Evolutionary conservation across 192 early-diverging fungal genomes (phyloP).

Genomic region (Spizellomyces sp.): DNA sequence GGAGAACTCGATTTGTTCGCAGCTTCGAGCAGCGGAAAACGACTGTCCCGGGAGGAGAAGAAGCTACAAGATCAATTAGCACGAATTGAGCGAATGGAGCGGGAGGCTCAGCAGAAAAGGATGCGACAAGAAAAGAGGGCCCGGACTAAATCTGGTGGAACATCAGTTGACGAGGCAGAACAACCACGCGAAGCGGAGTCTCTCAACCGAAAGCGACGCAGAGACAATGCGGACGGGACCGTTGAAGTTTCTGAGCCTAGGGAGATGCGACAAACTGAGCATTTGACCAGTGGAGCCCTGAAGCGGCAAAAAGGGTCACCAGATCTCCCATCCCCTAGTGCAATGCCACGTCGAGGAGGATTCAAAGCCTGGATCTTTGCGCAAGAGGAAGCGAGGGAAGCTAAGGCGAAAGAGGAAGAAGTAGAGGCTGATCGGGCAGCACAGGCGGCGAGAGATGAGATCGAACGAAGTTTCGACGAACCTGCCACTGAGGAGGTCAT

Average conservation of each 20-base stretch:
- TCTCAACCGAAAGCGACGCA: neutral
- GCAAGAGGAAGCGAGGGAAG: slow-evolving; percentile 17
- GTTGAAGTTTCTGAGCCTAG: neutral
- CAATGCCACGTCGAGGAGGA: slow-evolving; percentile 2
- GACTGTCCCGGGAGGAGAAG: slow-evolving; percentile 26
- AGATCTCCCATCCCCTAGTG: neutral
- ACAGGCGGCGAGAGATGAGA: neutral
- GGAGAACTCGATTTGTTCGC: no score
- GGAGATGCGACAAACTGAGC: neutral
- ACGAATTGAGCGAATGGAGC: slow-evolving; percentile 29
- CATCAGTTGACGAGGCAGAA: neutral
- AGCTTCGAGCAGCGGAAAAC: neutral
- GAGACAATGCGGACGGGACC: neutral
- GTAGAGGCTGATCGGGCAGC: neutral
- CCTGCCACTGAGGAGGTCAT: neutral
- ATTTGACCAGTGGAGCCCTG: no score
- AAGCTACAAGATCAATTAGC: slow-evolving; percentile 36
- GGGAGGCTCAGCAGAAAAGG: slow-evolving; percentile 16
- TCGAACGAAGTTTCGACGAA: neutral
- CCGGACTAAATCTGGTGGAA: slow-evolving; percentile 20
- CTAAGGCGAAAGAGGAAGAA: neutral
- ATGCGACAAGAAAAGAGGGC: neutral
- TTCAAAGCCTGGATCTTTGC: slow-evolving; percentile 26
- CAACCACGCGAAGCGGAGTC: neutral
- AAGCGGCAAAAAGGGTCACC: no score